A percentile compares a stretch with the other conserved stretches of the same genome.
These are phyloP conservation scores for Fragilariopsis cylindrus DNA, from an alignment of 108 stramenopile species.

Conservation along the genomic window DNA sequence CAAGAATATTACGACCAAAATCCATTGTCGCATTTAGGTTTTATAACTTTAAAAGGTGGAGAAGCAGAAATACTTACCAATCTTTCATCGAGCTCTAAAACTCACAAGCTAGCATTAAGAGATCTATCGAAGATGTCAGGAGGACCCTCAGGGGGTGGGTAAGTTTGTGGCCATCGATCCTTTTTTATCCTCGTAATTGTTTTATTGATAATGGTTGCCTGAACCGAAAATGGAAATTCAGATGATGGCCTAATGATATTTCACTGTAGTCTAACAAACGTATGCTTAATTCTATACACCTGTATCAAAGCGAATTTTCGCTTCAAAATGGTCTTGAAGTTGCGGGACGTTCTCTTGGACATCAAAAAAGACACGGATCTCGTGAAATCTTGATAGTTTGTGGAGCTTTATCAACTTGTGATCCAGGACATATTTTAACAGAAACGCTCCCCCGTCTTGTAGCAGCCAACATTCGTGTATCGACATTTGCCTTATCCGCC, in stretches of 20 bases:
- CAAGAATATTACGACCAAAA: constrained; percentile 86
- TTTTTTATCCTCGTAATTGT: too few relatives aligned
- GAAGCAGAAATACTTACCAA: constrained; percentile 82
- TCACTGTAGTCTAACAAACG: too few relatives aligned
- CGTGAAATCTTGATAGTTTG: constrained; percentile 80
- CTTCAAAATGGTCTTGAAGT: constrained; percentile 90
- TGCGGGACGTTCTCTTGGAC: constrained; percentile 81
- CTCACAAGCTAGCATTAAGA: constrained; percentile 68
- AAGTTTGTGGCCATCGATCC: background rate
- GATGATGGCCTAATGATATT: too few relatives aligned
- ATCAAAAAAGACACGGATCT: constrained; percentile 78
- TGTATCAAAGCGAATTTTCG: constrained; percentile 56
- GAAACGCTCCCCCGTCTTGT: constrained; percentile 70
- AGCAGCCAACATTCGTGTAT: constrained; percentile 69
- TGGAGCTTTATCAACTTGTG: constrained; percentile 73
- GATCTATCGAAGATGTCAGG: constrained; percentile 44
- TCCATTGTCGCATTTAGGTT: constrained; percentile 81
- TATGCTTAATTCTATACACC: too few relatives aligned
- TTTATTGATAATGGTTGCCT: too few relatives aligned
- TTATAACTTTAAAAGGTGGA: constrained; percentile 66
- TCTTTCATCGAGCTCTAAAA: constrained; percentile 58
- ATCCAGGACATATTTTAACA: constrained; percentile 75
- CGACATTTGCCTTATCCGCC: constrained; percentile 65
- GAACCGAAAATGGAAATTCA: too few relatives aligned
- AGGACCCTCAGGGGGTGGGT: constrained; percentile 46